Percentiles rank a stretch among this genome's conserved stretches.
phyloP scores from a whole-genome alignment of 176 grass and related monocot genomes.

The Aegilops umbellulata region DNA sequence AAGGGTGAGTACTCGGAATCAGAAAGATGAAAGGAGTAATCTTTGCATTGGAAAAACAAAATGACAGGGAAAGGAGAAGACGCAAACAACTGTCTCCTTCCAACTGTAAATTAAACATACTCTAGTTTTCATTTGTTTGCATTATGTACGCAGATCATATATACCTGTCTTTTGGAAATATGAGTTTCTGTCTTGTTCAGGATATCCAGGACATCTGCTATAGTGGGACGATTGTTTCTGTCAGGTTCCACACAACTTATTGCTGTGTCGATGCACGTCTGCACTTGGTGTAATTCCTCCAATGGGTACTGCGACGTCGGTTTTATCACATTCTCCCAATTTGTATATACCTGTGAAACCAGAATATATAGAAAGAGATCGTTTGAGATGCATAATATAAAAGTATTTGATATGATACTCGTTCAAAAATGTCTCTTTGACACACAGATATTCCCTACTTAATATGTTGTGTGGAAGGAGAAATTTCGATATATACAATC shows the following conservation, averaged over 20 bases:
- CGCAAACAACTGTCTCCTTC: neutral
- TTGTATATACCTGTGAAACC: neutral
- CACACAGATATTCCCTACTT: too few species aligned
- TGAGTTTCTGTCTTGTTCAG: neutral
- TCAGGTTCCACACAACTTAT: neutral
- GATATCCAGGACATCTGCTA: neutral
- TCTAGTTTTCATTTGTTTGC: too few species aligned
- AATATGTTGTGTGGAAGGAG: too few species aligned
- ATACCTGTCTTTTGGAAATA: neutral
- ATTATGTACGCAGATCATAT: neutral
- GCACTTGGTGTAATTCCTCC: neutral
- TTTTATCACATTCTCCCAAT: neutral
- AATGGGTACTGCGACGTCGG: neutral
- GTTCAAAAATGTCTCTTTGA: too few species aligned
- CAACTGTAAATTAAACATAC: neutral
- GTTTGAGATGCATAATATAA: neutral
- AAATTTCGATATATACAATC: too few species aligned
- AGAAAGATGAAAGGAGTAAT: too few species aligned
- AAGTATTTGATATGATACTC: too few species aligned
- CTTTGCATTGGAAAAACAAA: too few species aligned
- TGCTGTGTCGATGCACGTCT: neutral
- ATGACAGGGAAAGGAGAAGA: neutral
- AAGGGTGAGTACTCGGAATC: too few species aligned
- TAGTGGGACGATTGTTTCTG: neutral
- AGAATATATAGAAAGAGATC: too few species aligned